phyloP scores from a whole-genome alignment of 257 asterid species.

The Ilex asprella region DNA sequence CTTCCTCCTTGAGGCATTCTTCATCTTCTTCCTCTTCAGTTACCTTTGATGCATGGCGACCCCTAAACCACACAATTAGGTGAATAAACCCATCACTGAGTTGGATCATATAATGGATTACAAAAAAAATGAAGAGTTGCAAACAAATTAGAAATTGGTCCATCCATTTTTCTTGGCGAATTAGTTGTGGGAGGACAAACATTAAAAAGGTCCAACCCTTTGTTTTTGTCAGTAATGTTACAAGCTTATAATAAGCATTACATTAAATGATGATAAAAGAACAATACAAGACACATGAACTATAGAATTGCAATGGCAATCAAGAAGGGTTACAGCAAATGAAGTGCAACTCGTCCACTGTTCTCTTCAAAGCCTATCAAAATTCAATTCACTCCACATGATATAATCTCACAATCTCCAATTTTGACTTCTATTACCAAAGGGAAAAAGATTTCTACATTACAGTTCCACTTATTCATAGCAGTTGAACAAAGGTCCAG shows the following conservation, averaged over 20 bases:
- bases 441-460: no score
- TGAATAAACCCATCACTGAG: neutral
- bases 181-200: neutral
- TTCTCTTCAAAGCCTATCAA: no score
- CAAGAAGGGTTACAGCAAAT: no score
- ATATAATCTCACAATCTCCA: no score
- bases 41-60: conserved; percentile 95
- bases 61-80: conserved; percentile 45
- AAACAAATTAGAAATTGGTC: neutral
- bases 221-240: neutral
- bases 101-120: neutral
- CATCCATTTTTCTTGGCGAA: neutral
- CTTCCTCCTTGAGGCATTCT: conserved; percentile 93
- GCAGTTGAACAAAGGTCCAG: no score
- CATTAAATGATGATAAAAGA: no score
- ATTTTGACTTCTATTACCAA: no score
- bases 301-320: no score
- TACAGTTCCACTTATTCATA: no score
- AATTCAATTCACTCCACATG: no score
- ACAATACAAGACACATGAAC: no score
- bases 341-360: no score
- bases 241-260: neutral
- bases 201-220: neutral
- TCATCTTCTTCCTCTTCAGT: conserved; percentile 99
- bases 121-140: neutral